phyloP scores from a whole-genome alignment of 306 rosid species.

The Prunus mume region DNA sequence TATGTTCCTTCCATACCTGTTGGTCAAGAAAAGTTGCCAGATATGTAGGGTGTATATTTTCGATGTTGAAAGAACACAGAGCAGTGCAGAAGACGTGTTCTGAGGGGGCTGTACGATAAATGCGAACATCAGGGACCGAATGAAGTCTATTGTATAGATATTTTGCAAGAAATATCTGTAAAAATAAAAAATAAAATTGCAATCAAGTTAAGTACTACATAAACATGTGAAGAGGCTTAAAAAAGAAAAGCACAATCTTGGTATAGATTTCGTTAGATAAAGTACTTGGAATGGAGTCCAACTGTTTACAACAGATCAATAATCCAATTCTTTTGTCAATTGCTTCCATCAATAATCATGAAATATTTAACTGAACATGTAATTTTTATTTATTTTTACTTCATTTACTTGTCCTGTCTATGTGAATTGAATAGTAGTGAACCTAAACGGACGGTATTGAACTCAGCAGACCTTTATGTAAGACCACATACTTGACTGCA shows the following conservation, averaged over 20 bases:
- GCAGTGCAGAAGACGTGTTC: slow-evolving; percentile 53
- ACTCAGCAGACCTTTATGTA: too few relatives aligned
- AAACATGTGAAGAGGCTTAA: neutral
- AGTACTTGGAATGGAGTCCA: neutral
- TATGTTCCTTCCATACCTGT: slow-evolving; percentile 44
- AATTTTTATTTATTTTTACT: too few relatives aligned
- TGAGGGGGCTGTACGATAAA: slow-evolving; percentile 74
- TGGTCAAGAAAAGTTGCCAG: slow-evolving; percentile 89
- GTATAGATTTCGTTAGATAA: neutral
- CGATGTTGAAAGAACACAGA: slow-evolving; percentile 84
- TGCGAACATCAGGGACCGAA: slow-evolving; percentile 63
- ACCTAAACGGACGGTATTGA: too few relatives aligned
- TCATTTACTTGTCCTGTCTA: too few relatives aligned
- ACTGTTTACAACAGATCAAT: neutral
- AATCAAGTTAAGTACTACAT: neutral
- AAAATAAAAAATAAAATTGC: slow-evolving; percentile 9
- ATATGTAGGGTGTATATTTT: slow-evolving; percentile 83
- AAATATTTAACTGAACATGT: too few relatives aligned
- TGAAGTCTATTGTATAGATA: slow-evolving; percentile 72
- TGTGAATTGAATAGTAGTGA: too few relatives aligned
- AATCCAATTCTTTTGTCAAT: too few relatives aligned
- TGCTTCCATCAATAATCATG: too few relatives aligned
- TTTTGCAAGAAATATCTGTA: slow-evolving; percentile 62
- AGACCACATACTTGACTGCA: too few relatives aligned
- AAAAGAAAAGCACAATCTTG: neutral